Evolutionary conservation across 768 basidiomycete genomes (phyloP).

Genomic region (Pulveroboletus frians): DNA sequence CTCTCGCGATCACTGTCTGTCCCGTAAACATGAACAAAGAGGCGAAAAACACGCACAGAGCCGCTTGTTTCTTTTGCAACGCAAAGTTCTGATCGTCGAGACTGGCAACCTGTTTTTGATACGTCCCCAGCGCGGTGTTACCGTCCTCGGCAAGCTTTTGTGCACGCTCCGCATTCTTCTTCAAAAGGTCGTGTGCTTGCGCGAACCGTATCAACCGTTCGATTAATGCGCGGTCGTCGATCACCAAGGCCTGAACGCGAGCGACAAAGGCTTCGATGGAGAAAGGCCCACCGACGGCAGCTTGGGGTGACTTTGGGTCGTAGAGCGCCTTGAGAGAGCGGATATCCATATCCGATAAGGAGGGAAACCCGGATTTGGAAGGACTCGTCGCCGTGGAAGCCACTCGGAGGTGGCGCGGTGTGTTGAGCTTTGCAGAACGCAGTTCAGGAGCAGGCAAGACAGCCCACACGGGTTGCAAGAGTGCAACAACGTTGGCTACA

Average conservation of each 20-base stretch:
- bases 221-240: slow-evolving; percentile 79
- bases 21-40: neutral
- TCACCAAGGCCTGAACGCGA: slow-evolving; percentile 74
- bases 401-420: slow-evolving; percentile 45
- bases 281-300: slow-evolving; percentile 39
- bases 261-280: slow-evolving; percentile 71
- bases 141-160: slow-evolving; percentile 88
- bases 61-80: slow-evolving; percentile 47
- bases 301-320: slow-evolving; percentile 35
- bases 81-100: slow-evolving; percentile 70
- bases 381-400: slow-evolving; percentile 37
- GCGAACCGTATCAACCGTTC: slow-evolving; percentile 81
- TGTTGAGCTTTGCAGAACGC: slow-evolving; percentile 59
- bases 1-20: neutral
- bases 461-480: slow-evolving; percentile 73
- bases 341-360: slow-evolving; percentile 81
- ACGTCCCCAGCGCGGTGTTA: slow-evolving; percentile 73
- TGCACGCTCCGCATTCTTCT: slow-evolving; percentile 87
- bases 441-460: slow-evolving; percentile 81
- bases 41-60: slow-evolving; percentile 43
- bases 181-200: slow-evolving; percentile 84
- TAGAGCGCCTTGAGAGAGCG: slow-evolving; percentile 82
- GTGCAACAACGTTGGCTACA: slow-evolving; percentile 49
- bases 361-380: slow-evolving; percentile 35
- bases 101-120: slow-evolving; percentile 80